phyloP scores from a whole-genome alignment of 1,139 yeast genomes.

The Geotrichum restrictum region DNA sequence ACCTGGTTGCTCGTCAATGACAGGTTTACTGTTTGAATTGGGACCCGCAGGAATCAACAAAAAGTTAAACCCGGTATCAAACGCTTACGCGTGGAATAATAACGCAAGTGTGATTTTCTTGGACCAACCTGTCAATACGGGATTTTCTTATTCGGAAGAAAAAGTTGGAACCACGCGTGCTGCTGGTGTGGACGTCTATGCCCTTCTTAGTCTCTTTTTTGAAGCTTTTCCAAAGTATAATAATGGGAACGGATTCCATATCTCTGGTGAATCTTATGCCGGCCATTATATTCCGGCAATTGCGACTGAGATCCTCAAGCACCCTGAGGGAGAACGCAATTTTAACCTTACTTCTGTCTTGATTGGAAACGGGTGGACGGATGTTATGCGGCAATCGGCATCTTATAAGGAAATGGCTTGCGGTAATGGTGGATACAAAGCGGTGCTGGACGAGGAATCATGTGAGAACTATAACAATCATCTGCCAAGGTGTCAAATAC shows the following conservation, averaged over 20 bases:
- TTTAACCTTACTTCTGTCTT: constrained; percentile 83
- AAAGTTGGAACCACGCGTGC: constrained; percentile 55
- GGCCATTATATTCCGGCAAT: constrained; percentile 73
- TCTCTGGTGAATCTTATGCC: constrained; percentile 84
- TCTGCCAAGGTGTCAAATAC: constrained; percentile 74
- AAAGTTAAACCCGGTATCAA: constrained; percentile 59
- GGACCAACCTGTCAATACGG: constrained; percentile 68
- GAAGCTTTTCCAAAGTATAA: constrained; percentile 76
- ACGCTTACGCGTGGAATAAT: constrained; percentile 61
- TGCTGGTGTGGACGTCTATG: constrained; percentile 74
- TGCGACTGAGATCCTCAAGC: constrained; percentile 18
- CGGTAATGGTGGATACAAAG: constrained; percentile 83
- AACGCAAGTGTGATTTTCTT: constrained; percentile 64
- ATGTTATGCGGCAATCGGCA: constrained; percentile 82
- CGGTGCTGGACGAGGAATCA: constrained; percentile 73
- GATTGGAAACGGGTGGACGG: constrained; percentile 95
- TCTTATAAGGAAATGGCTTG: constrained; percentile 97
- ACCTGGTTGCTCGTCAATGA: constrained; percentile 70
- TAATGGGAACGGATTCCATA: constrained; percentile 13
- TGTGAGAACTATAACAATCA: constrained; percentile 71
- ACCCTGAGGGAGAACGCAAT: constrained; percentile 49
- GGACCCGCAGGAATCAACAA: constrained; percentile 56
- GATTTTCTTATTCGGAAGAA: constrained; percentile 59
- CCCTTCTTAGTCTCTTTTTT: constrained; percentile 85
- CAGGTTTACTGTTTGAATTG: constrained; percentile 59